Evolutionary conservation across 164 flowering plant genomes (phyloP), one percentile per base, ranked within the genome.

Genomic region (Berberis vulgaris): DNA sequence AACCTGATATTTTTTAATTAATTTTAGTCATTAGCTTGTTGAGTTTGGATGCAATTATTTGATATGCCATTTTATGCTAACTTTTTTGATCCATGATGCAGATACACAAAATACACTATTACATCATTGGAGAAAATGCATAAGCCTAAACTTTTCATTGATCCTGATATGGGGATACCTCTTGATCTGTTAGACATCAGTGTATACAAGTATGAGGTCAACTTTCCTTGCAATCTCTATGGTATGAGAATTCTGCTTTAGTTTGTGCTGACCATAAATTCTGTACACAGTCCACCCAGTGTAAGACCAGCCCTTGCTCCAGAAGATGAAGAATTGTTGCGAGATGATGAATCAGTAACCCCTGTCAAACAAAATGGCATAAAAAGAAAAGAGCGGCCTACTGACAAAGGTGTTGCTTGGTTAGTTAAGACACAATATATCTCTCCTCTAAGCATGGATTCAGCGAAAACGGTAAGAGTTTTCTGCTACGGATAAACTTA

Each of bases 321-420:
- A 46, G 98, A 94, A 73, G 98, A 94, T 70, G 95, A 91, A 77
- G 89, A 85, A 71, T 69, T 94, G 60, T 74, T 94, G 78, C 93
- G 78, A 58, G 96, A 88, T 74, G 88, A 80, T 77, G 96, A 79
- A 59, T 64, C 65, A 43, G 73, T 71, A 41, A 88, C 91, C 38
- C 96, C 95, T 67, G 74, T 86, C 42, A 94, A 86, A 68, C 78
- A 76, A 62, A 84, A 88, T 68, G 96, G 97, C 59, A 81, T 94
- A 47, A 88, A 72, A 77, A 83, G 73, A 69, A 94, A 94, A 77
- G 98, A 88, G 49, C 73, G 98, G 59, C 98, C 98, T 1, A 94
- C 96, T 45, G 98, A 94, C 70, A 83, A 86, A 84, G 98, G 97
- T 66, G 82, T 94, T 67, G 83, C 98, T 46, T 94, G 98, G 98